Percentiles rank a stretch among this genome's conserved stretches.
Evolutionary conservation across 257 asterid genomes (phyloP).

Genomic region (Capsicum pubescens): DNA sequence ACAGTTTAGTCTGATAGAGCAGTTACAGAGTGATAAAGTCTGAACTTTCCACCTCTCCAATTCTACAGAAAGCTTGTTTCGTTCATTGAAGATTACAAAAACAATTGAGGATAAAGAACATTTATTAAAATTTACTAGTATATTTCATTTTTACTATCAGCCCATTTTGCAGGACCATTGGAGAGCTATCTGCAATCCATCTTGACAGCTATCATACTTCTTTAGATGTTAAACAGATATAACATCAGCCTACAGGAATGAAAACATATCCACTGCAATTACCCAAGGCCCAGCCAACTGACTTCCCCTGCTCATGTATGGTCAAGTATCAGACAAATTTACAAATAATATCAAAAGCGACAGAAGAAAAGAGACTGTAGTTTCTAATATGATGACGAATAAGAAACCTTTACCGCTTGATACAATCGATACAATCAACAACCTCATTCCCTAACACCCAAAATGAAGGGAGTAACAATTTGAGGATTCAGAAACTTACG

Average conservation of each 20-base stretch:
- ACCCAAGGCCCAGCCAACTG: slow-evolving; percentile 2
- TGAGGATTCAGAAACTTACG: slow-evolving; percentile 12
- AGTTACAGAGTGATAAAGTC: not conserved
- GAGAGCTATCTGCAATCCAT: not conserved
- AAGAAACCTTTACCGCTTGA: not conserved
- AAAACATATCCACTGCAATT: not conserved
- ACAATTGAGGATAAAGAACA: not conserved
- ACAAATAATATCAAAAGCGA: not conserved
- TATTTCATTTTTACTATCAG: not conserved
- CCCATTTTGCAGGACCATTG: not conserved
- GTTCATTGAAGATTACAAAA: not conserved
- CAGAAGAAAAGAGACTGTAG: not conserved
- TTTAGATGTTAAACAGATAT: not conserved
- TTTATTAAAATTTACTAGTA: not conserved
- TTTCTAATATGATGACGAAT: not conserved
- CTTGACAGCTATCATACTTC: slow-evolving; percentile 8
- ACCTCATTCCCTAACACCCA: not conserved
- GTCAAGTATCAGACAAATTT: not conserved
- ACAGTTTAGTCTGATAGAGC: not conserved
- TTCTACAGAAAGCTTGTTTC: not conserved
- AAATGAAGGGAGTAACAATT: not conserved
- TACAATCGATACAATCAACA: slow-evolving; percentile 1
- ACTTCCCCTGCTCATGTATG: not conserved
- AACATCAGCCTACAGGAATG: not conserved
- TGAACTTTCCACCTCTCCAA: not conserved